These are phyloP conservation scores for Aeminium ludgeri DNA, from an alignment of 495 filamentous ascomycete species.

Conservation along the genomic window DNA sequence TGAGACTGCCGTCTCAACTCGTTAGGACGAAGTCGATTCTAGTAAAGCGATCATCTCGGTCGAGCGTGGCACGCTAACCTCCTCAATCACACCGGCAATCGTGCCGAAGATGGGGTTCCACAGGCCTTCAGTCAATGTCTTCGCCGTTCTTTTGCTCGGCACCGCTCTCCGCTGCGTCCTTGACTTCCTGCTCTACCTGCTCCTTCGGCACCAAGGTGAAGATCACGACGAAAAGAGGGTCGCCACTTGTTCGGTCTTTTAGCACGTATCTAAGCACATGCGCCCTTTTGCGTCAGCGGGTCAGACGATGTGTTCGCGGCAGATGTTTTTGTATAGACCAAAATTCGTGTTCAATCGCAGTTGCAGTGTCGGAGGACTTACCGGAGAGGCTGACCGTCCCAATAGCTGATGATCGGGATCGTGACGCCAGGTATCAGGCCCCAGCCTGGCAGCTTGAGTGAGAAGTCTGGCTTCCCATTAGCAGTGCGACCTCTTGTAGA, in stretches of 20 bases:
- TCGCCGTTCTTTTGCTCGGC: neutral
- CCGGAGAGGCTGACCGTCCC: conserved; percentile 49
- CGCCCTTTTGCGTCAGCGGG: conserved; percentile 27
- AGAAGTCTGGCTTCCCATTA: conserved; percentile 36
- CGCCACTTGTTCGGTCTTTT: conserved; percentile 51
- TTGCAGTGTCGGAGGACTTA: conserved; percentile 10
- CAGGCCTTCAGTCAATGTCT: neutral
- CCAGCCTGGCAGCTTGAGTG: conserved; percentile 66
- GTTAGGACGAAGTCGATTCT: too few species aligned
- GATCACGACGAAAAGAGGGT: conserved; percentile 59
- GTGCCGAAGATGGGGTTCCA: too few species aligned
- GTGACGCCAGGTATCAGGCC: conserved; percentile 56
- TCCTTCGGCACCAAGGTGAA: conserved; percentile 57
- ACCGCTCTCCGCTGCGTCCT: neutral
- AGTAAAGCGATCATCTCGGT: too few species aligned
- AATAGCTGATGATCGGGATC: conserved; percentile 63
- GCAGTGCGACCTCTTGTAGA: conserved; percentile 3
- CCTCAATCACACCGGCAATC: too few species aligned
- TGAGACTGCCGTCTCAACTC: too few species aligned
- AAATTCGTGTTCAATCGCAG: too few species aligned
- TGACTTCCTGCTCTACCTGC: conserved; percentile 39
- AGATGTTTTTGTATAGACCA: too few species aligned
- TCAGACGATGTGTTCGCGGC: neutral
- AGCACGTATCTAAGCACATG: conserved; percentile 74
- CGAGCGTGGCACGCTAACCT: too few species aligned